Evolutionary conservation across 1,284 basidiomycete species (phyloP).

Genomic region (Cutaneotrichosporon cyanovorans): DNA sequence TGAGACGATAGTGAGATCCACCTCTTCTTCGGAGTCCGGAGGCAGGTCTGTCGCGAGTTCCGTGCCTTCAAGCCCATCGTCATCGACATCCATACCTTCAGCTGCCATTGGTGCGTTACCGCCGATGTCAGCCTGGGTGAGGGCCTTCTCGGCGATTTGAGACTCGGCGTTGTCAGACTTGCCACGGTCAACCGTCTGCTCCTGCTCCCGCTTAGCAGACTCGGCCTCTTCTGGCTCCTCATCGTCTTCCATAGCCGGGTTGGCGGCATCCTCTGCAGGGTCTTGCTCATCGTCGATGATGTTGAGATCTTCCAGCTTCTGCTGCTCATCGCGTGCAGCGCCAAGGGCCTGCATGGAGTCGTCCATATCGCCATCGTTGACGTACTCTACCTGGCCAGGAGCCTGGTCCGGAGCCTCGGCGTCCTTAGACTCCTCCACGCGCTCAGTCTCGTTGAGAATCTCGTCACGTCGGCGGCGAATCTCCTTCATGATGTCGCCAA

Average conservation of each 20-base stretch:
- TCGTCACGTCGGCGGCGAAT: conserved; percentile 78
- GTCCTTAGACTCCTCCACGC: conserved; percentile 41
- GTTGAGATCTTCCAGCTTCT: conserved; percentile 71
- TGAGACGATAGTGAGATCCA: conserved; percentile 59
- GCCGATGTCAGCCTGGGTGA: conserved; percentile 43
- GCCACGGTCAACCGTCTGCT: conserved; percentile 17
- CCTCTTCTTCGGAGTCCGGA: conserved; percentile 34
- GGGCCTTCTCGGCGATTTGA: conserved; percentile 40
- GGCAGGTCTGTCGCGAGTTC: conserved; percentile 28
- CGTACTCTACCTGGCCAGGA: conserved; percentile 68
- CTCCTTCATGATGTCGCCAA: conserved; percentile 79
- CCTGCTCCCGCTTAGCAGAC: conserved; percentile 7
- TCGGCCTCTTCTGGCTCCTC: conserved; percentile 15
- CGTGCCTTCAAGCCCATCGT: conserved; percentile 29
- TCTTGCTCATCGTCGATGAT: conserved; percentile 56
- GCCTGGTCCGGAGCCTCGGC: conserved; percentile 46
- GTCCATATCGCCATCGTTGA: conserved; percentile 62
- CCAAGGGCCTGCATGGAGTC: conserved; percentile 82
- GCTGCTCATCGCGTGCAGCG: conserved; percentile 69
- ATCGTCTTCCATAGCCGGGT: conserved; percentile 18
- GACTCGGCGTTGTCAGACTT: conserved; percentile 17
- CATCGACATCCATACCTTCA: conserved; percentile 36
- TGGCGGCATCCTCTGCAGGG: conserved; percentile 2
- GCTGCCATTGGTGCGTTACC: conserved; percentile 17
- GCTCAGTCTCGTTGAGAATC: conserved; percentile 57